Evolutionary conservation across 2,329 filamentous ascomycete genomes (phyloP), one percentile per base, ranked within the genome.

Genomic region (Colletotrichum sublineola): DNA sequence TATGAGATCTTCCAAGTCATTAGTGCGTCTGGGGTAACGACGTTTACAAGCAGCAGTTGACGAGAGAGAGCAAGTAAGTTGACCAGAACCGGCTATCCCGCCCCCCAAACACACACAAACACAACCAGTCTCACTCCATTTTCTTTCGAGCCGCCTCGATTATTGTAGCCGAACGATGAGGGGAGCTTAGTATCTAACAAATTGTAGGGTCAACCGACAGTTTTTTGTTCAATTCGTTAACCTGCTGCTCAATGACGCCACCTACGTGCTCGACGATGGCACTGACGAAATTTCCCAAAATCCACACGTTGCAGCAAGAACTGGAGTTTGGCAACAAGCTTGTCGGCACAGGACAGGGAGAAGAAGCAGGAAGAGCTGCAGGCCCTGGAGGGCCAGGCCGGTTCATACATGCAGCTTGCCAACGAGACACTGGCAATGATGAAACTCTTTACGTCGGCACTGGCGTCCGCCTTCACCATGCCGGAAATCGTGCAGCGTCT

Each of bases 1-100:
- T 98, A 96, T 80, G 96, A 99, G 82, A 98, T 99, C 76, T 99
- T 98, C 84, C 95, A 98, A 82, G 94, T 99, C 69, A 96, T 99
- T 82, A 97, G 81, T 94, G 92, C 71, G 94, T 99, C 67, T 99
- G 96, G 96, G 86, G 91, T 8, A 98, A 98, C 77, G 90, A 93
- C 20, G 86, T 96, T 24, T 99, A 98, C 83, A 91, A 93, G 75
- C 90, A 94, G 74, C 94, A 97, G 78, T 86, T 99, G 62, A 92
- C 90, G 24, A 90, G 92, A 76, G 95, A 98, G 84, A 96, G 96
- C 83, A 93, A 90, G 88, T 92, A 82, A 81, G 89, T 85, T 20
- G 20, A 33, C 40, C 53, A 46, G 2, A 6, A 2, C 64, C 33
- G 29, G 24, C 24, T 3, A 15, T 11, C 36, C 18, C 8, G 9